Percentiles rank a stretch among this genome's conserved stretches.
These are phyloP conservation scores for Ilyonectria destructans DNA, from an alignment of 2,329 filamentous ascomycete genomes.

Conservation along the genomic window DNA sequence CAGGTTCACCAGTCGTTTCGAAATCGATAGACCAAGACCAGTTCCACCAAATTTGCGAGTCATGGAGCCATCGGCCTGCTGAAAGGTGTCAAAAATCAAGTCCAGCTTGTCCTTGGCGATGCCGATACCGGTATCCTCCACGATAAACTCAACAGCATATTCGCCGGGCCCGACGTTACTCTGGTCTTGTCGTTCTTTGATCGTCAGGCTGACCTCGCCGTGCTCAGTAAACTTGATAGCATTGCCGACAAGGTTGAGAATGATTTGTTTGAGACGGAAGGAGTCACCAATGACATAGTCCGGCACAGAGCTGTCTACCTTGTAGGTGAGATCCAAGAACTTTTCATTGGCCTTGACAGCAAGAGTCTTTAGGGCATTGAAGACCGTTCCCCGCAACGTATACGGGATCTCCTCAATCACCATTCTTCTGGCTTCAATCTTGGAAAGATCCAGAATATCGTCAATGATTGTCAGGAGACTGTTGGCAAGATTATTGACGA, in stretches of 20 bases:
- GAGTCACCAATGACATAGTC: constrained; percentile 97
- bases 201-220: constrained; percentile 96
- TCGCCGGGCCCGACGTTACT: constrained; percentile 59
- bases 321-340: constrained; percentile 91
- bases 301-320: constrained; percentile 92
- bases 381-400: constrained; percentile 93
- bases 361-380: constrained; percentile 97
- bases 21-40: constrained; percentile 93
- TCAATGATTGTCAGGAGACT: constrained; percentile 98
- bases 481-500: constrained; percentile 96
- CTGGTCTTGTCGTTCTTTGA: constrained; percentile 70
- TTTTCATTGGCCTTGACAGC: constrained; percentile 99
- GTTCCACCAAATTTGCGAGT: constrained; percentile 97
- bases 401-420: constrained; percentile 98
- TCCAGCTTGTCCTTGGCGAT: constrained; percentile 96
- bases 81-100: constrained; percentile 98
- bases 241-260: constrained; percentile 96
- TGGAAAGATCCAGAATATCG: constrained; percentile 81
- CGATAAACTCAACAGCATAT: constrained; percentile 96
- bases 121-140: constrained; percentile 96
- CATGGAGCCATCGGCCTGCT: constrained; percentile 97
- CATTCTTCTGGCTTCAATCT: constrained; percentile 97
- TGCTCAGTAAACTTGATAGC: constrained; percentile 99
- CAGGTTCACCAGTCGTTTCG: constrained; percentile 92
- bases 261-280: constrained; percentile 96